Conservation (phyloP, 2,329 filamentous ascomycete genomes). For the Aspergillus caelatus region DNA sequence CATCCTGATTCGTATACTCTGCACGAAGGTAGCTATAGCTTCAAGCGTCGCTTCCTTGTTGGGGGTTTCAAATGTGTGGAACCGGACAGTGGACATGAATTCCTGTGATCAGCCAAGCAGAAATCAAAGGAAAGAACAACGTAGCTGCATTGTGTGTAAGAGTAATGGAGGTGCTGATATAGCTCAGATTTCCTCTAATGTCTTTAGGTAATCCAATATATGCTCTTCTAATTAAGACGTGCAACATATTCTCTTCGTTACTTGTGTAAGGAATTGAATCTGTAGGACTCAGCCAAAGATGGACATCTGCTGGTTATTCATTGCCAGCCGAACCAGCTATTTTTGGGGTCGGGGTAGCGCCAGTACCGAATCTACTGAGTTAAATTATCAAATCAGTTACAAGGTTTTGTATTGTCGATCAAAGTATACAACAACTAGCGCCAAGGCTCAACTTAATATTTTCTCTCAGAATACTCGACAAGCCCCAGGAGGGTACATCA, state of each 20-base stretch:
- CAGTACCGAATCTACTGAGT: too few relatives aligned
- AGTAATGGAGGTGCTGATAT: too few relatives aligned
- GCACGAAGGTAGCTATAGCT: neutral
- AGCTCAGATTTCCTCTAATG: too few relatives aligned
- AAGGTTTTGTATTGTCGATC: too few relatives aligned
- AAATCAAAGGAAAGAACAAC: neutral
- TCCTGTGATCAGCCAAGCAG: neutral
- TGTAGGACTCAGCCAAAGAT: too few relatives aligned
- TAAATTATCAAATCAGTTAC: too few relatives aligned
- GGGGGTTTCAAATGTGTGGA: neutral
- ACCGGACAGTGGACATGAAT: neutral
- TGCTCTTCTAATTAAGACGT: neutral
- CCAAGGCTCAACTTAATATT: neutral
- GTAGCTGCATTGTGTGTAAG: neutral
- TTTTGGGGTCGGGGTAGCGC: too few relatives aligned
- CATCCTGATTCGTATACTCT: neutral
- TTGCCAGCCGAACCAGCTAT: too few relatives aligned
- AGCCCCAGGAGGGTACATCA: neutral
- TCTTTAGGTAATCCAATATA: neutral
- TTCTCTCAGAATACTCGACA: neutral
- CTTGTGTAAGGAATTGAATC: too few relatives aligned
- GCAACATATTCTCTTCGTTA: neutral
- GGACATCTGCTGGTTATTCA: too few relatives aligned
- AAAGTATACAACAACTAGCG: neutral
- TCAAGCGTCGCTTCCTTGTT: neutral